phyloP scores from a whole-genome alignment of 129 eudicot genomes.

The Tagetes patula region DNA sequence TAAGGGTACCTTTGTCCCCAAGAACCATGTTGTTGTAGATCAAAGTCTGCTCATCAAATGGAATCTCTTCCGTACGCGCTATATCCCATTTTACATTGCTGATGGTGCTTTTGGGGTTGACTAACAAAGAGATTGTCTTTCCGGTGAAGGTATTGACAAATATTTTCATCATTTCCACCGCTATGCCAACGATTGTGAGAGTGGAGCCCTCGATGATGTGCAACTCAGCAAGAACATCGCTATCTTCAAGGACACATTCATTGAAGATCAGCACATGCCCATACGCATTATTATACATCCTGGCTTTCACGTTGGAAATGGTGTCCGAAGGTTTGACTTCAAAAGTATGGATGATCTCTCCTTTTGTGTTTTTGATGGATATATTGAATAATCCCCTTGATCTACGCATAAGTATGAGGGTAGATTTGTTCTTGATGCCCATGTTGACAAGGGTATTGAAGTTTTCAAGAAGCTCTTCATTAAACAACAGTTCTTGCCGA shows the following conservation, averaged over 20 bases:
- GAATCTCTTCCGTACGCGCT: background rate
- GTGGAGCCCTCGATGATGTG: background rate
- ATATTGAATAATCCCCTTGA: background rate
- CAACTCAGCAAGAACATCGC: slow-evolving; percentile 12
- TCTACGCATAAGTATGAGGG: background rate
- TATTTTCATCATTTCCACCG: background rate
- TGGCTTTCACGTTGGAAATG: background rate
- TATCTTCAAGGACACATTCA: slow-evolving; percentile 4
- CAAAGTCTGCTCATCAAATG: background rate
- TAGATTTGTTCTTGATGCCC: background rate
- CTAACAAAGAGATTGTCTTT: background rate
- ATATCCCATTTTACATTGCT: background rate
- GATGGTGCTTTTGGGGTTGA: background rate
- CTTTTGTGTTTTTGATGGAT: background rate
- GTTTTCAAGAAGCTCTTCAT: background rate
- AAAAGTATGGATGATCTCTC: background rate
- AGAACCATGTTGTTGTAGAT: background rate
- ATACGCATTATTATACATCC: no score
- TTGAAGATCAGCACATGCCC: slow-evolving; percentile 7
- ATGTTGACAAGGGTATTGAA: background rate
- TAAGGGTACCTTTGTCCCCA: background rate
- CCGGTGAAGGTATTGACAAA: slow-evolving; percentile 5
- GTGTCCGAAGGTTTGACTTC: background rate
- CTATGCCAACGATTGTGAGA: background rate
- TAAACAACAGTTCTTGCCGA: background rate